A percentile compares a stretch with the other conserved stretches of the same genome.
phyloP scores from a whole-genome alignment of 2,329 filamentous ascomycete species.

The Sporothrix luriei region DNA sequence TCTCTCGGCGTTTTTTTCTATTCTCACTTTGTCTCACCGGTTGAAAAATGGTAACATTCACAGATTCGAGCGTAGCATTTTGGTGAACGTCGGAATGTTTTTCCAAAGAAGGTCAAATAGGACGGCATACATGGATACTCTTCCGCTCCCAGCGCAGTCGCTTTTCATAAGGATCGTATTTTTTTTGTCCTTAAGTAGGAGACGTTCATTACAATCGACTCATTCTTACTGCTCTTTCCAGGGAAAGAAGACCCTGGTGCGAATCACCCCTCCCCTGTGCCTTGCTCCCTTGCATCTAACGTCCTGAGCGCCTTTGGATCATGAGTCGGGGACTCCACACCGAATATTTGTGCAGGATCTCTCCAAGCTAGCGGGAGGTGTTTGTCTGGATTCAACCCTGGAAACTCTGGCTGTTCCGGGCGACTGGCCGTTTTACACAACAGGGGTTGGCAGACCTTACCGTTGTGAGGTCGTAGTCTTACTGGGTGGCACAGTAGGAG shows the following conservation, averaged over 20 bases:
- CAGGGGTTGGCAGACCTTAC: not conserved
- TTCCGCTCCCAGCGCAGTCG: not conserved
- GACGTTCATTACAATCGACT: not conserved
- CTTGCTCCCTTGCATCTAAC: not conserved
- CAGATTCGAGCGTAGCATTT: not conserved
- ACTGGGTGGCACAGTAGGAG: no score
- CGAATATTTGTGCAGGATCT: constrained; percentile 22
- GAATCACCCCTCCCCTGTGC: not conserved
- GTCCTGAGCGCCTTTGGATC: not conserved
- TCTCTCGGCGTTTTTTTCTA: not conserved
- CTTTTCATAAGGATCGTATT: not conserved
- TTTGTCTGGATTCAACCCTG: not conserved
- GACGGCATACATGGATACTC: not conserved
- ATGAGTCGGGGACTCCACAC: constrained; percentile 4
- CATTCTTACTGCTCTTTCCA: not conserved
- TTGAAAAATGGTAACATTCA: not conserved
- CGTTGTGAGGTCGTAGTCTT: no score
- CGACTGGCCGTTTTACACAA: not conserved
- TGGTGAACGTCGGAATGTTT: not conserved
- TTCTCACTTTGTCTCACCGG: constrained; percentile 7
- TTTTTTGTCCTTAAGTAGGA: not conserved
- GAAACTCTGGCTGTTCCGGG: not conserved
- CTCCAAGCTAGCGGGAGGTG: constrained; percentile 7
- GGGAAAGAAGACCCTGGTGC: not conserved
- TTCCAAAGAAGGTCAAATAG: not conserved